A percentile compares a stretch with the other conserved stretches of the same genome.
These are phyloP conservation scores for Phoenix dactylifera DNA, from an alignment of 176 grass and related monocot species.

Conservation along the genomic window DNA sequence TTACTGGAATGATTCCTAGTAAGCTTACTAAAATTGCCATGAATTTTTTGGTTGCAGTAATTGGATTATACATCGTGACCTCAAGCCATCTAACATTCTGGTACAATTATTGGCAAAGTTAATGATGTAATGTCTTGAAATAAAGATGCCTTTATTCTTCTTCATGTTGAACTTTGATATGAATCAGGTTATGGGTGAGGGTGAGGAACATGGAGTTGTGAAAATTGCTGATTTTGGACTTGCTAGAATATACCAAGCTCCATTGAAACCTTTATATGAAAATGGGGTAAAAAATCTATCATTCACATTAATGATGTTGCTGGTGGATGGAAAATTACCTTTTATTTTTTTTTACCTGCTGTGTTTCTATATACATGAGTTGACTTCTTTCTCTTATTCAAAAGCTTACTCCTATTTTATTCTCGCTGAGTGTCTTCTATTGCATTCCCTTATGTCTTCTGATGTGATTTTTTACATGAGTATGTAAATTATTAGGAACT, in stretches of 20 bases:
- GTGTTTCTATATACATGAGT: too few relatives aligned
- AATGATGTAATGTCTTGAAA: neutral
- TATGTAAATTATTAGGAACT: too few relatives aligned
- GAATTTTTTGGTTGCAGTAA: conserved; percentile 43
- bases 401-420: too few relatives aligned
- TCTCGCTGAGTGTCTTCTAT: too few relatives aligned
- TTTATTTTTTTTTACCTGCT: too few relatives aligned
- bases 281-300: conserved; percentile 47
- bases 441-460: too few relatives aligned
- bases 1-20: too few relatives aligned
- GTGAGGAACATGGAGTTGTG: conserved; percentile 89
- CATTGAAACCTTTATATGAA: conserved; percentile 85
- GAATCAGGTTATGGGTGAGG: conserved; percentile 88
- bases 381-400: too few relatives aligned
- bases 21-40: too few relatives aligned
- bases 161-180: conserved; percentile 1
- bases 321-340: too few relatives aligned
- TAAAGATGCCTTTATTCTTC: conserved; percentile 5
- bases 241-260: conserved; percentile 99
- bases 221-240: conserved; percentile 99
- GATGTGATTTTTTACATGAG: too few relatives aligned
- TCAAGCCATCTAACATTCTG: conserved; percentile 99
- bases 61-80: conserved; percentile 96
- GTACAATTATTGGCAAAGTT: conserved; percentile 17
- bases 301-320: too few relatives aligned